Evolutionary conservation across 305 asterid genomes (phyloP).

Genomic region (Nicotiana rustica): DNA sequence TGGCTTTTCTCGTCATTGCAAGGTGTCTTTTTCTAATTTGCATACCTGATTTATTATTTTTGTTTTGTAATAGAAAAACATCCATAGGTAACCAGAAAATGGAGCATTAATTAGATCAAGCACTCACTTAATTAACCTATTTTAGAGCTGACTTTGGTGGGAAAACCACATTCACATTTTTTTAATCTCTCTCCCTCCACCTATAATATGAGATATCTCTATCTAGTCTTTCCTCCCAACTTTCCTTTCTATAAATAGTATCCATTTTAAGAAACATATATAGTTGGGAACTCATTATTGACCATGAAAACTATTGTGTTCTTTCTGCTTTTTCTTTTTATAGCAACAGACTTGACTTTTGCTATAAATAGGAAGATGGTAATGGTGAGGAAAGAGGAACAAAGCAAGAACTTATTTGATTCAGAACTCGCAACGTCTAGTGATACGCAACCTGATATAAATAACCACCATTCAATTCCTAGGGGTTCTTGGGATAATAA

Average conservation of each 20-base stretch:
- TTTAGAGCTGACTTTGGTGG: constrained; percentile 31
- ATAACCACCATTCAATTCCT: constrained; percentile 63
- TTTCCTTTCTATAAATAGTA: background rate
- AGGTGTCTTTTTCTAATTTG: constrained; percentile 40
- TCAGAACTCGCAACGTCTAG: background rate
- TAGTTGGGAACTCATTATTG: background rate
- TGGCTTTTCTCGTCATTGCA: constrained; percentile 34
- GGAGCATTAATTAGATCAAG: background rate
- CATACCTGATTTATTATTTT: constrained; percentile 11
- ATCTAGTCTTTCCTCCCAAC: background rate
- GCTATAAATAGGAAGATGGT: constrained; percentile 41
- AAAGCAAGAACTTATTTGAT: background rate
- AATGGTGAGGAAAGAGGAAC: constrained; percentile 18
- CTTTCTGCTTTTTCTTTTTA: constrained; percentile 35
- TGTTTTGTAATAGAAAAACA: background rate
- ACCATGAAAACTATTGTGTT: constrained; percentile 20
- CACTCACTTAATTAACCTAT: constrained; percentile 18
- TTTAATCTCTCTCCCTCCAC: constrained; percentile 32
- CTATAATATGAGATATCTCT: background rate
- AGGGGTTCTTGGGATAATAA: constrained; percentile 52
- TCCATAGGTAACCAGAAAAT: background rate
- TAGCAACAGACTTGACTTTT: constrained; percentile 30
- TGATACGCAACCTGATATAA: constrained; percentile 35
- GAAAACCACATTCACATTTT: constrained; percentile 42
- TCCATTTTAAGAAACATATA: background rate